Conservation (phyloP, 2,329 filamentous ascomycete species). For the Alternaria ethzedia region DNA sequence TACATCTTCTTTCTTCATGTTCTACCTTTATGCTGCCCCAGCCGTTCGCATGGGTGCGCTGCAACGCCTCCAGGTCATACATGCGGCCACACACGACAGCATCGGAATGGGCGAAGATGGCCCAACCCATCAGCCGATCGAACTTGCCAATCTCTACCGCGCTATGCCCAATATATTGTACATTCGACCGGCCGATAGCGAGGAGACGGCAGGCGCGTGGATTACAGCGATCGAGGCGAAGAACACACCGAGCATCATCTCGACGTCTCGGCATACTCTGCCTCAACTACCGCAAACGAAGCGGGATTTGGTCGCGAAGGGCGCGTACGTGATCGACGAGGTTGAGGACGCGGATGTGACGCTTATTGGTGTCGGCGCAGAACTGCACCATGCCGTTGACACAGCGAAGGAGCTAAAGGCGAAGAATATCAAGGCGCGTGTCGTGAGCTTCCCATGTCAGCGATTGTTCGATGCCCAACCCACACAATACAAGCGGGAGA, state of each 20-base stretch:
- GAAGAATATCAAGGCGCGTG: conserved; percentile 52
- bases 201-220: conserved; percentile 64
- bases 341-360: conserved; percentile 52
- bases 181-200: conserved; percentile 64
- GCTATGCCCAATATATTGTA: conserved; percentile 69
- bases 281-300: conserved; percentile 45
- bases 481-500: conserved; percentile 54
- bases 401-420: conserved; percentile 50
- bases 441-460: conserved; percentile 60
- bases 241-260: conserved; percentile 56
- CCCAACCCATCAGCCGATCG: conserved; percentile 68
- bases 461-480: conserved; percentile 58
- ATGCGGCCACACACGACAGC: conserved; percentile 66
- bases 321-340: conserved; percentile 58
- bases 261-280: conserved; percentile 55
- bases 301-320: conserved; percentile 51
- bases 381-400: conserved; percentile 56
- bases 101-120: conserved; percentile 63
- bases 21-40: conserved; percentile 65
- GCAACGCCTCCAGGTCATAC: conserved; percentile 62
- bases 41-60: conserved; percentile 67
- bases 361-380: conserved; percentile 51
- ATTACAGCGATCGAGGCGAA: conserved; percentile 52
- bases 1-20: conserved; percentile 67
- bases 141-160: conserved; percentile 62